Base-by-base conservation (phyloP, 306 rosid species). In the Argentina anserina region DNA sequence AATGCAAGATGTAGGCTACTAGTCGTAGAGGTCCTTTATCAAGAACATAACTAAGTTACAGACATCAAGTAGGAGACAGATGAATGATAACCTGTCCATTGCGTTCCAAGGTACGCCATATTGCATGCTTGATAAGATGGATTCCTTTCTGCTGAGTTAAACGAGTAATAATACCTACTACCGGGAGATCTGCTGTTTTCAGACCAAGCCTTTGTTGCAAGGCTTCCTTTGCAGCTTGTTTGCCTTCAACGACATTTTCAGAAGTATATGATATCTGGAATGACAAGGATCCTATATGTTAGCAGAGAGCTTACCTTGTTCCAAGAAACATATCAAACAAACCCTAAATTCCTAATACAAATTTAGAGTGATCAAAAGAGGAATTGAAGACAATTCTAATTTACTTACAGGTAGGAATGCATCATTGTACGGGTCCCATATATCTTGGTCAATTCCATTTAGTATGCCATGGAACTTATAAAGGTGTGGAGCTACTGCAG, bases 71-170 rank as follows among this genome's bases (percentile, higher is more conserved):
- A 40, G 53, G 58, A 76, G 34, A 71, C 73, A 67, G 66, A n/a
- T 55, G 56, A 34, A 74, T 56, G 41, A 36, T 14, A 67, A 95
- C 99, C 99, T 95, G 97, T 79, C 97, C 99, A 65, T 83, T 86
- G 41, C 96, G 89, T 50, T 90, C 97, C 72, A 95, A 80, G 79
- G 93, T 83, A 60, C 74, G 90, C 88, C 77, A 43, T 53, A 95
- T 87, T 72, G 97, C 96, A 77, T 91, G 97, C 80, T 88, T 91
- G 84, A 95, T 95, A 77, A 95, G 99, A 84, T 95, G 96, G 72
- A 91, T 95, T 85, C 99, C 99, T 87, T 95, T 95, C 78, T 95
- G 99, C 65, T 90, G 93, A 76, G 99, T 95, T 82, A 95, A 74
- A 74, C 99, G 92, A 71, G 90, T 74, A 76, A 95, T 88, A 65